Evolutionary conservation across 2,329 filamentous ascomycete species (phyloP), one percentile per base, ranked within the genome.

Genomic region (Fusarium mundagurra): DNA sequence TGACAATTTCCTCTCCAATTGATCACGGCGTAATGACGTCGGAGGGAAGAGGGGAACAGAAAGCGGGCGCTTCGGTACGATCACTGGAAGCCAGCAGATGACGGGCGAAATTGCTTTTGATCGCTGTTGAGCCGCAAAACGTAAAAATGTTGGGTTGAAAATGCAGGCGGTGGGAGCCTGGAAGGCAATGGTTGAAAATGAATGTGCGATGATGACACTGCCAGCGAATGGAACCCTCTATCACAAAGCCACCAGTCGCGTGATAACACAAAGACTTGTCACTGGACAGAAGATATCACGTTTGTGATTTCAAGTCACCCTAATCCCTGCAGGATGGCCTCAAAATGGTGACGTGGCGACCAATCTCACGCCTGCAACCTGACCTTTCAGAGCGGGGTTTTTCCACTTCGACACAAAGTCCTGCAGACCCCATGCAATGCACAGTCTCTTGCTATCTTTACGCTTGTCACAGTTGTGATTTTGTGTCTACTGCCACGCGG

Each of bases 391-490:
- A 45, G 58, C 62, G 33, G 62, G 58, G 45, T 12, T 65, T 38
- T 63, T 34, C 27, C 12, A 45, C 39, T 45, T 63, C 3, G 6
- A 9, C 62, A 63, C 62, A 34, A 13, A 17, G 24, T 20, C 16
- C 20, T 36, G 13, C 27, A 33, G 27, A 31, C 17, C 20, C n/a
- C 18, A n/a, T 45, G 39, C 10, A 45, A 45, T 63, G 24, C 60
- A 63, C 60, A 45, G 20, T 22, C 39, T 45, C 12, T 18, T 38
- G 20, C 39, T 17, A 59, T 24, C 13, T 14, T 12, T 22, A 4
- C 8, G 17, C 6, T 59, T 33, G 20, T 63, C 60, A 63, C 60
- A 63, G 31, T 22, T 63, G 60, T 63, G 60, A 63, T 63, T 44
- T 31, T 17, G 13, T 6, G 16, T 38, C 29, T 58, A 36, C 24